Base-by-base conservation (phyloP, 2,329 filamentous ascomycete genomes). In the Amesomyces nigricolor region DNA sequence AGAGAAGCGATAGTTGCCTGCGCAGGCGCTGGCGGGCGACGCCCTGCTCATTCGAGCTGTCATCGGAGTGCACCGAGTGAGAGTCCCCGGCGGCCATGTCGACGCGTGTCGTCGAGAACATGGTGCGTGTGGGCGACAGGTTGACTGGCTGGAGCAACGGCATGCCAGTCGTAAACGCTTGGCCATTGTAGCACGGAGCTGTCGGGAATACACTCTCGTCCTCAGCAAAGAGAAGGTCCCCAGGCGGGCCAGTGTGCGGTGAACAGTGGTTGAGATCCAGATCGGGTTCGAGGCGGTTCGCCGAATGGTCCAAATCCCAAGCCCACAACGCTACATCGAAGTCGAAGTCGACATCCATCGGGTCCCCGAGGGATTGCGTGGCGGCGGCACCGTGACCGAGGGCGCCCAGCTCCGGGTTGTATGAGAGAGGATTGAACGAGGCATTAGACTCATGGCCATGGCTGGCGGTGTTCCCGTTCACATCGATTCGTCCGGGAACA, bases 291-390 rank as follows among this genome's bases (percentile, higher is more conserved):
- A 56, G 38, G 22, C 51, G 47, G 30, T 16, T 47, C 19, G 48
- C 42, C 14, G 60, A 49, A 16, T 56, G 22, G 54, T 61, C 63
- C 54, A 68, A 11, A 48, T 63, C 46, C 52, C 60, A 52, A 46
- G 56, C 52, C 66, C 66, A 64, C 0, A 57, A 48, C 11, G 56
- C 52, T 4, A 59, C 51, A 48, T 67, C 65, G 16, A 64, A 60
- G 53, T 67, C 65, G 40, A 65, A 58, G 51, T 68, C 66, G 11
- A 67, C 49, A 16, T 68, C 66, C 66, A 67, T 68, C 1, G 63
- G 53, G 22, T 67, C 65, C 6, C 48, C 54, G 14, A 54, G n/a
- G 5, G 45, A 6, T 11, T 54, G 56, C 2, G 48, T 22, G 5
- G 29, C 45, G 16, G 35, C 39, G 11, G 16, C 39, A 43, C 45